Evolutionary conservation across 163 green algal species (phyloP), one percentile per base, ranked within the genome.

Genomic region (Scenedesmus sp.): DNA sequence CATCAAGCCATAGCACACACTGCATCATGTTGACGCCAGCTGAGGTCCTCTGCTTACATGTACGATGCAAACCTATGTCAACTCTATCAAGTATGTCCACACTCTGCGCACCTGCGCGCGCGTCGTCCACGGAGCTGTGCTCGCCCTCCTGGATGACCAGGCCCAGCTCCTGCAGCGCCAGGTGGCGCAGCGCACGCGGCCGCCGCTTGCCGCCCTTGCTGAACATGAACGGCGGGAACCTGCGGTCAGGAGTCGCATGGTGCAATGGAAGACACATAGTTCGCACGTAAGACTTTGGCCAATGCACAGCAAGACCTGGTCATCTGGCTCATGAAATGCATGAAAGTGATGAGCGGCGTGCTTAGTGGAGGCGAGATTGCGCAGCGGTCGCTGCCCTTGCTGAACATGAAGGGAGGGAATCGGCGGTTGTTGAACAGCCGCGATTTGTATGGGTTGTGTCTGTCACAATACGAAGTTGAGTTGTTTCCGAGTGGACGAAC

Each of bases 41-140:
- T 46, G 34, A 46, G 34, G 34, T 46, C 34, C 34, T 46, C 34
- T 46, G 34, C 34, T 46, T 46, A 46, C 34, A 46, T 46, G 34
- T 46, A 46, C 34, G 34, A 46, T 46, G 34, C 34, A 46, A 46
- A 46, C 34, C 34, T 46, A 46, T 46, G 34, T 46, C 34, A 46
- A 46, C 34, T 46, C 34, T 46, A 10, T 64, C 59, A 64, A 64
- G 7, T 64, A 64, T 70, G 8, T 70, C 6, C 26, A 18, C 66
- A 26, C 16, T 3, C n/a, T 20, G 5, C 66, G 1, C 13, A 79
- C 70, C 70, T 79, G 97, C 97, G 0, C 98, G 93, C 3, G 98
- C 98, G 92, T 99, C 97, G 56, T 99, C 97, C 82, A 99, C 95
- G 4, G 97, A 96, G 23, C 94, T 96, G 94, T 99, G 98, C 96